These are phyloP conservation scores for Rhizopus stolonifer DNA, from an alignment of 371 early-diverging fungal genomes.

Conservation along the genomic window DNA sequence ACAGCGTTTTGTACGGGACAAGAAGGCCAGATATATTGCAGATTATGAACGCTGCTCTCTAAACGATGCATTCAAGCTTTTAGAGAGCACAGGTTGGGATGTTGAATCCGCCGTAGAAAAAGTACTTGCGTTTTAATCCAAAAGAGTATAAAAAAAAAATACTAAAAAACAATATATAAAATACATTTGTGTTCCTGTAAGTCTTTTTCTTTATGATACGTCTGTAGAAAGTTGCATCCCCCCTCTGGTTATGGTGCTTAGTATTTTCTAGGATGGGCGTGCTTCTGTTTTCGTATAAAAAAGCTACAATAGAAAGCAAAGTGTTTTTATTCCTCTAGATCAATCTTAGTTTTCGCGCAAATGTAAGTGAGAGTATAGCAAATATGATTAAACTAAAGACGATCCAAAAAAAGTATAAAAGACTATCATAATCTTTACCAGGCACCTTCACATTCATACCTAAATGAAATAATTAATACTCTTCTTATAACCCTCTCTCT, in stretches of 20 bases:
- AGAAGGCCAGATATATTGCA: constrained; percentile 29
- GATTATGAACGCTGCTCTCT: constrained; percentile 31
- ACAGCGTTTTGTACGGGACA: constrained; percentile 16
- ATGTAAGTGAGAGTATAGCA: constrained; percentile 36
- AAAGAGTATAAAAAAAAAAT: too few relatives aligned
- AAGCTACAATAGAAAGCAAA: too few relatives aligned
- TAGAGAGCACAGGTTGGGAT: constrained; percentile 29
- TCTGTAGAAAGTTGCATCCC: too few relatives aligned
- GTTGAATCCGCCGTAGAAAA: constrained; percentile 19
- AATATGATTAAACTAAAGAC: constrained; percentile 34
- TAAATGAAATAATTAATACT: constrained; percentile 11
- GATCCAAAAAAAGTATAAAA: constrained; percentile 48
- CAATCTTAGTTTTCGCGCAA: constrained; percentile 25
- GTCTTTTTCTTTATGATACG: too few relatives aligned
- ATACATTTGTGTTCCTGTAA: too few relatives aligned
- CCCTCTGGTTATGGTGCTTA: too few relatives aligned
- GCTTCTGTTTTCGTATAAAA: too few relatives aligned
- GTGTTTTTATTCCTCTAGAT: constrained; percentile 9
- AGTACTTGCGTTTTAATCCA: too few relatives aligned
- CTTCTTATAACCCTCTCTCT: too few relatives aligned
- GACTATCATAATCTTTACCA: constrained; percentile 56
- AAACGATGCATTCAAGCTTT: constrained; percentile 18
- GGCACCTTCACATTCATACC: constrained; percentile 80
- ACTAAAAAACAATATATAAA: too few relatives aligned
- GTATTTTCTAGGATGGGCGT: too few relatives aligned